Base-by-base conservation (phyloP, 1,284 basidiomycete species). In the Sporisorium reilianum region DNA sequence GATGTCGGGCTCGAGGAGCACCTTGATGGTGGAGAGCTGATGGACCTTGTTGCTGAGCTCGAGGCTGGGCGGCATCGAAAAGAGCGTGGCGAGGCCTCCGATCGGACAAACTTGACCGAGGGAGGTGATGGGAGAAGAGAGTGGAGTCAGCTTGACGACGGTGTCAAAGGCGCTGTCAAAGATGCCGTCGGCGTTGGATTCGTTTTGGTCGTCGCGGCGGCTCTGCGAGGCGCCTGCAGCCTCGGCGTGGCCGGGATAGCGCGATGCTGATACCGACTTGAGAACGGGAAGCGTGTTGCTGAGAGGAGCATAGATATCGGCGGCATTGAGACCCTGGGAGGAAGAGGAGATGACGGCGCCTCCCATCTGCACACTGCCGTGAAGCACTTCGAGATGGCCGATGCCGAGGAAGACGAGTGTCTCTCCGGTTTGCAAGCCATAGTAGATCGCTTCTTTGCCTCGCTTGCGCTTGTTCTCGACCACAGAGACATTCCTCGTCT, bases 391-490 rank as follows among this genome's bases (percentile, higher is more conserved):
- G 41, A 75, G 38, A 12, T 48, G 51, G 12, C 65, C 72, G 32
- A 66, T 63, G 6, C 72, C 72, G 5, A 75, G 36, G 23, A 75
- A 70, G 22, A 59, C 51, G 44, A 75, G 64, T 3, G 63, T 62
- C 40, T 75, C 59, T 40, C 51, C 50, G 22, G 20, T 45, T 38
- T 49, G 54, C 23, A 75, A 53, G 23, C 72, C 67, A 38, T 70
- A 66, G 40, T 53, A 60, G 18, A 63, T 44, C 6, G 44, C 58
- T 20, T 69, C 67, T n/a, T 42, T 69, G n/a, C 49, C 57, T 10
- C 58, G 55, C 41, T 69, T 65, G 45, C 70, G 61, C 48, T 69
- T 57, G 49, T 63, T 61, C 23, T 69, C 67, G 9, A 53, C 40
- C 12, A 69, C 38, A 25, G 41, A 1, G 12, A 51, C 41, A 42